phyloP scores from a whole-genome alignment of 1,139 yeast genomes.

The Sugiyamaella neomexicana region DNA sequence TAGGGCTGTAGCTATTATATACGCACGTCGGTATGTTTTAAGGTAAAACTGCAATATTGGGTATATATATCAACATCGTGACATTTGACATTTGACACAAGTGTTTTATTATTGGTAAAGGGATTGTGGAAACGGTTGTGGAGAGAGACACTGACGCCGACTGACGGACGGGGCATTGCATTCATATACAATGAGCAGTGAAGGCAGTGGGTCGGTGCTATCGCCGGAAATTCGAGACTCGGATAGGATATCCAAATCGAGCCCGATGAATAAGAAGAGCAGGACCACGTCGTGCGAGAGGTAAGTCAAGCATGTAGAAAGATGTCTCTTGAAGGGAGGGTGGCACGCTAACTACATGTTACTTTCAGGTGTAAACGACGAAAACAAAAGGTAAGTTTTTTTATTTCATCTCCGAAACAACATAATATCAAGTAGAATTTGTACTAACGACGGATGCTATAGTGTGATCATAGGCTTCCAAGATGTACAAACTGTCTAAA shows the following conservation, averaged over 20 bases:
- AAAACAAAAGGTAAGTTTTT: constrained; percentile 30
- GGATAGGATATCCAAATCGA: constrained; percentile 7
- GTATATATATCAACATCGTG: background rate
- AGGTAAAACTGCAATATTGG: background rate
- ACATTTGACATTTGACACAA: too few species aligned
- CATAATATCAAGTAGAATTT: background rate
- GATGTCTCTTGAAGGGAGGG: background rate
- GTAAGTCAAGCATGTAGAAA: constrained; percentile 15
- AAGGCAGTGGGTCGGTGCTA: constrained; percentile 5
- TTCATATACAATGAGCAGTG: constrained; percentile 1
- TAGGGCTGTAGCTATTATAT: constrained; percentile 9
- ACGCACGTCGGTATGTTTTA: background rate
- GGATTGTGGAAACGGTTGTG: too few species aligned
- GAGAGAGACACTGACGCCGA: too few species aligned
- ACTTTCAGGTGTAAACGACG: constrained; percentile 31
- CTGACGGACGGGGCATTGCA: too few species aligned
- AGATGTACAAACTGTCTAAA: constrained; percentile 61
- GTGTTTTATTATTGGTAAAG: too few species aligned
- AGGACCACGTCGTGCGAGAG: constrained; percentile 36
- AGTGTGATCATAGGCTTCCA: constrained; percentile 61
- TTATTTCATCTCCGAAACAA: background rate
- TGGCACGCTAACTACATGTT: constrained; percentile 2
- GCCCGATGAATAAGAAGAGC: constrained; percentile 17
- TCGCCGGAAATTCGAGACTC: constrained; percentile 9
- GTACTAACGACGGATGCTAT: constrained; percentile 3